phyloP scores from a whole-genome alignment of 2,329 filamentous ascomycete species.

The Pyricularia grisea region DNA sequence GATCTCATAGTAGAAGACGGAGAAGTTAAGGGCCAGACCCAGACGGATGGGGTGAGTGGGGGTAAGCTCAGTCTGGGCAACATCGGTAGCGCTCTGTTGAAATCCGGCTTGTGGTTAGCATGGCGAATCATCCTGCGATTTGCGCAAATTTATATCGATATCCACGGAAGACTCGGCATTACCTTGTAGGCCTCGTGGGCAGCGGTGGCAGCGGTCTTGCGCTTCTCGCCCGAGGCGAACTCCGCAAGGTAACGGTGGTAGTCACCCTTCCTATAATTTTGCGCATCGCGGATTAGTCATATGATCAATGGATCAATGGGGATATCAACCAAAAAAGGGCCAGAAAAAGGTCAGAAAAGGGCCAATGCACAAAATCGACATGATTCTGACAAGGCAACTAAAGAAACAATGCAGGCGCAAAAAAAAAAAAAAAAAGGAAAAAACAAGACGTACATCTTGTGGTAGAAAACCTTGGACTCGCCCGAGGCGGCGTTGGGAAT shows the following conservation, averaged over 20 bases:
- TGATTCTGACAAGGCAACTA: not conserved
- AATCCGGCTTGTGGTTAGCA: not conserved
- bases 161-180: not conserved
- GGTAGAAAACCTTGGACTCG: slow-evolving; percentile 99
- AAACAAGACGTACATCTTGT: slow-evolving; percentile 85
- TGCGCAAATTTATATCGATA: not conserved
- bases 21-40: slow-evolving; percentile 90
- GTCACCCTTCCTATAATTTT: slow-evolving; percentile 77
- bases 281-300: not conserved
- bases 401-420: no score
- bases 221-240: slow-evolving; percentile 89
- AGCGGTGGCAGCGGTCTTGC: slow-evolving; percentile 88
- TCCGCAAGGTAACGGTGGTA: slow-evolving; percentile 98
- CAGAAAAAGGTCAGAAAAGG: no score
- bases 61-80: slow-evolving; percentile 79
- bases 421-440: no score
- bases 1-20: slow-evolving; percentile 99
- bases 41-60: slow-evolving; percentile 91
- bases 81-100: slow-evolving; percentile 63
- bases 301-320: not conserved
- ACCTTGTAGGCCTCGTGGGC: slow-evolving; percentile 95
- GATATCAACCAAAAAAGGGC: not conserved
- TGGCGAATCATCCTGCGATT: not conserved
- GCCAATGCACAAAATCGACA: not conserved
- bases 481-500: slow-evolving; percentile 90